Evolutionary conservation across 2,329 filamentous ascomycete species (phyloP), one percentile per base, ranked within the genome.

Genomic region (Aspergillus aculeatinus): DNA sequence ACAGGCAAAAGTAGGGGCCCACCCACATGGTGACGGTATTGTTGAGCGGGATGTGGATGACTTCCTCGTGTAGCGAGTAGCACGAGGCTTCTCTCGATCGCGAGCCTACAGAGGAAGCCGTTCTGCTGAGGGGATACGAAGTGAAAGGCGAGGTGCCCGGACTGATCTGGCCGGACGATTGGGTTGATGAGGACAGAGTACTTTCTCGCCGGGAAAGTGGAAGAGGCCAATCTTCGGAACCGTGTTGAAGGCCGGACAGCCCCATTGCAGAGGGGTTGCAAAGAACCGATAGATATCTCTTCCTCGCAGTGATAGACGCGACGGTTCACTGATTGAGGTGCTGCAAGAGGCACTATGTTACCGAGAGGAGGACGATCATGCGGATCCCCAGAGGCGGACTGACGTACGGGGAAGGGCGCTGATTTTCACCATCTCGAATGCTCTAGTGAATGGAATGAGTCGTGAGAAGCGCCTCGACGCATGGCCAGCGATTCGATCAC

Each of bases 11-110:
- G 19, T 14, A 25, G 14, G 21, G 29, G 21, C 7, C 21, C 10
- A 66, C 73, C 6, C 63, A 76, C 74, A 76, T 68, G 3, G 74
- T 74, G 60, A 75, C 72, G 7, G 66, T 66, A 3, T 71, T 69
- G 57, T 67, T 72, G 51, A 74, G 59, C 53, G 71, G 57, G 6
- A 74, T 57, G 5, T 73, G 68, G n/a, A 70, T 62, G 6, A 72
- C 66, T 49, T 76, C 71, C 56, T 74, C 70, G 55, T 70, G 69
- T 11, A 66, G 44, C 48, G 72, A 73, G 58, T 57, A 54, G 33
- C 67, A 70, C 57, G 69, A 71, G 33, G 66, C 65, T 51, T 74
- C 71, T 48, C 72, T 64, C 55, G 71, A 71, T 25, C 61, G 58
- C 7, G 60, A 68, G 5, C 65, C 63, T 12, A 65, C 65, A 16